phyloP scores from a whole-genome alignment of 768 basidiomycete genomes.

The Lanmaoa rubissima region DNA sequence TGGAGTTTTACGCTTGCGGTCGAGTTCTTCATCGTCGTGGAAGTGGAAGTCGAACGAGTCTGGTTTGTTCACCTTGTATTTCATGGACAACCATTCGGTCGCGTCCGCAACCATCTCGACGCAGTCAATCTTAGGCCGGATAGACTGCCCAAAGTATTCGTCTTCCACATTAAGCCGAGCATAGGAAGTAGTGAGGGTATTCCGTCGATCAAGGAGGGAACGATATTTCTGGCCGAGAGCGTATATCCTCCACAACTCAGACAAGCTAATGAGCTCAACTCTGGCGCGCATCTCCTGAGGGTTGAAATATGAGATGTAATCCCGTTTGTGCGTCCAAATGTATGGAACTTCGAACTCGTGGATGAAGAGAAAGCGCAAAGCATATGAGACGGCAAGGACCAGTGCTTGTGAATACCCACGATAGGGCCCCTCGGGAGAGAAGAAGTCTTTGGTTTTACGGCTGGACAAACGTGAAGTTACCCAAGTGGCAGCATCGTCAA shows the following conservation, averaged over 20 bases:
- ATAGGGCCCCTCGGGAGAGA: conserved; percentile 60
- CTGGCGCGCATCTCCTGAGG: conserved; percentile 58
- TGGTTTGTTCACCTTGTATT: conserved; percentile 74
- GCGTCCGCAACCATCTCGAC: conserved; percentile 90
- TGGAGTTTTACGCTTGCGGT: conserved; percentile 75
- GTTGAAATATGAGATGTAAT: conserved; percentile 85
- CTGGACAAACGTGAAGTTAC: conserved; percentile 76
- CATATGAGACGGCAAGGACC: conserved; percentile 74
- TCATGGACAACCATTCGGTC: conserved; percentile 86
- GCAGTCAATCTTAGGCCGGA: conserved; percentile 65
- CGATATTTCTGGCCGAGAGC: conserved; percentile 87
- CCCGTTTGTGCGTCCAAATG: conserved; percentile 90
- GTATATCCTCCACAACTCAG: conserved; percentile 91
- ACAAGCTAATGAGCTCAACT: conserved; percentile 67
- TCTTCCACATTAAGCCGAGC: conserved; percentile 65
- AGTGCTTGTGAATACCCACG: conserved; percentile 62
- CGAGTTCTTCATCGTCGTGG: conserved; percentile 61
- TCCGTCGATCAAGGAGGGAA: conserved; percentile 74
- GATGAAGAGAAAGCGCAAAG: conserved; percentile 80
- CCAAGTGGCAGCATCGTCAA: conserved; percentile 85
- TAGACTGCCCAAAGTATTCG: conserved; percentile 71
- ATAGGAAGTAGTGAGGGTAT: conserved; percentile 62
- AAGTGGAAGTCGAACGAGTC: conserved; percentile 61
- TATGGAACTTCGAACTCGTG: conserved; percentile 93
- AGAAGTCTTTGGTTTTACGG: conserved; percentile 69